These are phyloP conservation scores for Pleurotus citrinopileatus DNA, from an alignment of 768 basidiomycete species.

Conservation along the genomic window DNA sequence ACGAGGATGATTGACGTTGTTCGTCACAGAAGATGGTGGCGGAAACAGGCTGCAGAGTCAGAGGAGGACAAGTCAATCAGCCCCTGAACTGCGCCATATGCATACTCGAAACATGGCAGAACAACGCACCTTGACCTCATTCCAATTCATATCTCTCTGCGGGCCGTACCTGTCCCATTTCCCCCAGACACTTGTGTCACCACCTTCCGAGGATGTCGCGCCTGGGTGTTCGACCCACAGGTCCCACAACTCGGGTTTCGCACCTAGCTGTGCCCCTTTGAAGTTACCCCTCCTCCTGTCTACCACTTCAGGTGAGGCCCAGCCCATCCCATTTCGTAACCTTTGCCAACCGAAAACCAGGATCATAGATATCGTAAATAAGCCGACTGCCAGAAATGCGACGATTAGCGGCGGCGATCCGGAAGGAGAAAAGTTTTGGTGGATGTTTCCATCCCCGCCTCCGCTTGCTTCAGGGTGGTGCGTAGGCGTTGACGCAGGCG, in stretches of 20 bases:
- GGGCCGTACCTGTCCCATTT: conserved; percentile 7
- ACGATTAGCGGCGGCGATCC: conserved; percentile 56
- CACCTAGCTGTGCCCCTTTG: conserved; percentile 15
- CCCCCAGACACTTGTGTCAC: conserved; percentile 12
- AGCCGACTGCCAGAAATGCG: conserved; percentile 55
- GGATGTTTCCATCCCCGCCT: background rate
- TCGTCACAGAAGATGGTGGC: conserved; percentile 5
- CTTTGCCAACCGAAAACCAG: conserved; percentile 45
- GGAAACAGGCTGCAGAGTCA: background rate
- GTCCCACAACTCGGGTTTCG: conserved; percentile 46
- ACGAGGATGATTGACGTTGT: conserved; percentile 2
- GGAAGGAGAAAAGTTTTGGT: conserved; percentile 22
- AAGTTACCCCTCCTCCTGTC: background rate
- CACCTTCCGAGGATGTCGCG: conserved; percentile 1
- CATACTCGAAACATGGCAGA: background rate
- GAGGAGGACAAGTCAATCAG: background rate
- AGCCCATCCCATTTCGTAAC: conserved; percentile 20
- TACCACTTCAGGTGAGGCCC: background rate
- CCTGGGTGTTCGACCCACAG: conserved; percentile 23
- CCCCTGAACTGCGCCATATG: background rate
- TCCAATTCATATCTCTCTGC: conserved; percentile 29
- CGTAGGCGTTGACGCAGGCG: background rate
- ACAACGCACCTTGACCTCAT: conserved; percentile 37
- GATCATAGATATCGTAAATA: conserved; percentile 49
- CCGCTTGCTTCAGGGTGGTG: background rate